phyloP scores from a whole-genome alignment of 2,329 filamentous ascomycete species.

The Xylariales sp. region DNA sequence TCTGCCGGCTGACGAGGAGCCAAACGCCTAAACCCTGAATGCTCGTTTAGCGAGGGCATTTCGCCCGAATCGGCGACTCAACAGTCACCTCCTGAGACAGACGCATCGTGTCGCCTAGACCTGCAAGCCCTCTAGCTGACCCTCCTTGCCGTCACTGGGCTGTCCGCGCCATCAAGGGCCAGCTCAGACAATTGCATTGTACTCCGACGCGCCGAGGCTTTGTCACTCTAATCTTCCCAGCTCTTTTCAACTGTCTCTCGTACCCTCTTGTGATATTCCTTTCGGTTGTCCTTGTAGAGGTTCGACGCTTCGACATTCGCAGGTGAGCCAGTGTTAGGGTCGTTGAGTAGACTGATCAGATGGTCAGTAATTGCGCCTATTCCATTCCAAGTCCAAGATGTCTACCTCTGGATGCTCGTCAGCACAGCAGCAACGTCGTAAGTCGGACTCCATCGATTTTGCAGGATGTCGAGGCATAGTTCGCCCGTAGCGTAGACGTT shows the following conservation, averaged over 20 bases:
- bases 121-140: too few relatives aligned
- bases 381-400: neutral
- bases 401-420: conserved; percentile 93
- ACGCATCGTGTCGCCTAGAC: too few relatives aligned
- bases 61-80: too few relatives aligned
- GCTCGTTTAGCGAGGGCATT: too few relatives aligned
- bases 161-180: too few relatives aligned
- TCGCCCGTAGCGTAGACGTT: conserved; percentile 98
- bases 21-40: too few relatives aligned
- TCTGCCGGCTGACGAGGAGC: too few relatives aligned
- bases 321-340: conserved; percentile 96
- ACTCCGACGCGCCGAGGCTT: too few relatives aligned
- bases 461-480: conserved; percentile 91
- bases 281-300: conserved; percentile 95
- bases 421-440: conserved; percentile 97
- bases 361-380: conserved; percentile 9
- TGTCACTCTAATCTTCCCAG: conserved; percentile 86
- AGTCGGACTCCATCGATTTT: conserved; percentile 97
- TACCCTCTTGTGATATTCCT: conserved; percentile 93
- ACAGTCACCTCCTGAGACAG: too few relatives aligned
- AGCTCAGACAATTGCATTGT: too few relatives aligned
- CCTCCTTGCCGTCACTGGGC: too few relatives aligned
- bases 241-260: conserved; percentile 98
- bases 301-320: conserved; percentile 98
- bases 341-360: conserved; percentile 74